Conservation (phyloP, 1,284 basidiomycete genomes). For the Boletus sp. region DNA sequence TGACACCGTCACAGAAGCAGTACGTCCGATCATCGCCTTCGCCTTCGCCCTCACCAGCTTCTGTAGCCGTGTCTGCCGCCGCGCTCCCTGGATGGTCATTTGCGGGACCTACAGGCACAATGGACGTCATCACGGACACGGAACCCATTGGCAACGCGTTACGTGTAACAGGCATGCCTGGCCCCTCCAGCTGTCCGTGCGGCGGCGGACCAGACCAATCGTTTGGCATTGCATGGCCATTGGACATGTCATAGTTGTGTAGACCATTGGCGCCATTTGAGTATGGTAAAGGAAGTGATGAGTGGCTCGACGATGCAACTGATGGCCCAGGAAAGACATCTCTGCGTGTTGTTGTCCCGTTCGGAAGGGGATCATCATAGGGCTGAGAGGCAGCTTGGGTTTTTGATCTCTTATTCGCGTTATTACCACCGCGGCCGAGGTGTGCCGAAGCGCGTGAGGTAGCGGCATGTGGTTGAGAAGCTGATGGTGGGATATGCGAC, state of each 20-base stretch:
- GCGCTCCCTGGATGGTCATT: constrained; percentile 29
- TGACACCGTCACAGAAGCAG: constrained; percentile 84
- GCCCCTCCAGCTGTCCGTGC: constrained; percentile 63
- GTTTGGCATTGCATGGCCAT: constrained; percentile 20
- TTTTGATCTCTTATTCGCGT: constrained; percentile 37
- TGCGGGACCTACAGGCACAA: constrained; percentile 20
- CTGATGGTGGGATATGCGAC: constrained; percentile 45
- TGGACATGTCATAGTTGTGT: constrained; percentile 35
- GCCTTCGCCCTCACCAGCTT: constrained; percentile 42
- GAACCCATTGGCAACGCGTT: constrained; percentile 35
- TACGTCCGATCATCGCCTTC: constrained; percentile 74
- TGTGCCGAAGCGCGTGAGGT: constrained; percentile 32
- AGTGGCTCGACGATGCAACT: constrained; percentile 37
- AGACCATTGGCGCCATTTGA: constrained; percentile 31
- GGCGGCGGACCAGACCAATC: constrained; percentile 33
- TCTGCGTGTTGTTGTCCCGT: constrained; percentile 27
- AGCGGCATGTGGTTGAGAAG: constrained; percentile 27
- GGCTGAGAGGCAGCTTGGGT: constrained; percentile 25
- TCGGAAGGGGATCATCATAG: constrained; percentile 27
- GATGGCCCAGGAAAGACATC: constrained; percentile 38
- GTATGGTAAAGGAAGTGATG: constrained; percentile 41
- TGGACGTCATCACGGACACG: constrained; percentile 24
- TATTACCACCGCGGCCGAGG: constrained; percentile 32
- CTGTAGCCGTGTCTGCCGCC: constrained; percentile 35
- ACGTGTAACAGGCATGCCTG: constrained; percentile 65